Evolutionary conservation across 345 rosid species (phyloP).

Genomic region (Brassica napus): Da-Ae NC_063446.1:13363501-13364000

Average conservation of each 20-base stretch:
- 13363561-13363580: constrained; percentile 93
- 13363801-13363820: constrained; percentile 94
- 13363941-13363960: constrained; percentile 91
- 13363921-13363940: constrained; percentile 86
- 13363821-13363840: constrained; percentile 70
- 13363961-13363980: constrained; percentile 84
- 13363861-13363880: constrained; percentile 80
- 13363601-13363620: constrained; percentile 72
- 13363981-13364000: constrained; percentile 89
- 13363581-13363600: constrained; percentile 84
- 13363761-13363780: constrained; percentile 93
- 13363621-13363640: constrained; percentile 95
- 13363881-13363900: constrained; percentile 86
- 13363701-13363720: constrained; percentile 75
- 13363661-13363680: constrained; percentile 68
- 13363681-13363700: constrained; percentile 86
- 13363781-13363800: constrained; percentile 90
- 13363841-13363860: constrained; percentile 67
- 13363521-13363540: constrained; percentile 94
- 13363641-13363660: constrained; percentile 76
- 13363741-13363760: constrained; percentile 98
- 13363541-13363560: constrained; percentile 67
- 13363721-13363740: constrained; percentile 93
- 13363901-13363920: constrained; percentile 87
- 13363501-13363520: not conserved